Evolutionary conservation across 2,329 filamentous ascomycete species (phyloP), one percentile per base, ranked within the genome.

Genomic region (Parastagonospora avenae): DNA sequence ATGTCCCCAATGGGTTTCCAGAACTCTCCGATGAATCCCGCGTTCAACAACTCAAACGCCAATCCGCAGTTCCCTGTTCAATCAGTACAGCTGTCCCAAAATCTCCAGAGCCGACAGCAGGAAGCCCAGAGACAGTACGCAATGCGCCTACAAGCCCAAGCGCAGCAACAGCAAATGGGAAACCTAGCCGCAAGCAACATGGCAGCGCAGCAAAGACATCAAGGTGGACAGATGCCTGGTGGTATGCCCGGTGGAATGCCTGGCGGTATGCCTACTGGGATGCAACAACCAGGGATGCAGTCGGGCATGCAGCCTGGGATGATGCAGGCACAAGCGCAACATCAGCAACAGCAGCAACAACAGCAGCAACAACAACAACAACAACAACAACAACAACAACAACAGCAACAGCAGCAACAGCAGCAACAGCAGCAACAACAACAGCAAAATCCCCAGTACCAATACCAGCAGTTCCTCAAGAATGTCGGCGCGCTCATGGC

Each of bases 121-220:
- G 82, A 89, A 56, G 88, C 90, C 35, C 87, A 90, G 65, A 86
- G 91, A 58, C 88, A 91, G 42, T 93, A 95, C 66, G 90, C 95
- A 62, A 89, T 95, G 85, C 88, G 90, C 54, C 75, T 95, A 45
- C 90, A 95, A 64, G 85, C 55, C 30, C 67, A 70, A 43, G 85
- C 58, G 40, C 64, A 68, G 64, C 57, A 60, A 32, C 82, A 89
- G 35, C 85, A 87, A 57, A 78, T 83, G 63, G 72, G 78, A 57
- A 71, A 67, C 31, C 53, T 72, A 33, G 70, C 70, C 1, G 68
- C 73, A 14, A 73, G 65, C 52, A 74, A 74, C 50, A 69, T 74
- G 64, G 73, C 71, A 28, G 71, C 70, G 40, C 71, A 71, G 46
- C 71, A 71, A 46, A 62, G 66, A 35, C 73, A 74, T 35, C 71